A percentile compares a stretch with the other conserved stretches of the same genome.
Conservation (phyloP, 169 alveolate genomes). For the Sarcocystis neurona region DNA sequence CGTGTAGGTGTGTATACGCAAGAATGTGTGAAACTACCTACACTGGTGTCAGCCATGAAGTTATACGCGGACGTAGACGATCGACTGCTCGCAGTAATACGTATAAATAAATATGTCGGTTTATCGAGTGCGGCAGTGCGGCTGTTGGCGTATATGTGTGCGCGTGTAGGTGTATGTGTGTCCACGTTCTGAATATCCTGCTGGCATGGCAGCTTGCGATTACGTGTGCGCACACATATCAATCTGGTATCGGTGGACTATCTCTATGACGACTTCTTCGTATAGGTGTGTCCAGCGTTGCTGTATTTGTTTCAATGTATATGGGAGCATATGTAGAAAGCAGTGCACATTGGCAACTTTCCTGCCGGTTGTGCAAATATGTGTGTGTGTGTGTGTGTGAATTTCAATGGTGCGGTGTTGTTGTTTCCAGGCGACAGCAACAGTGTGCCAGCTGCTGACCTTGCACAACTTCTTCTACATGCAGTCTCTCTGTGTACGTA, state of each 20-base stretch:
- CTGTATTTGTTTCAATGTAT: not conserved
- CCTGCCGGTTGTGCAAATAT: not conserved
- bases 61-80: too few relatives aligned
- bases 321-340: not conserved
- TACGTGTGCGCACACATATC: too few relatives aligned
- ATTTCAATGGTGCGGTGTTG: not conserved
- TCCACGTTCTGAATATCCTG: too few relatives aligned
- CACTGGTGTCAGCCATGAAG: too few relatives aligned
- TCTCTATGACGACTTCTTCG: not conserved
- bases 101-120: too few relatives aligned
- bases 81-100: too few relatives aligned
- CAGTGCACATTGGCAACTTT: not conserved
- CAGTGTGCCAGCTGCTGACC: constrained; percentile 64
- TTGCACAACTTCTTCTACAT: constrained; percentile 65
- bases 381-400: not conserved
- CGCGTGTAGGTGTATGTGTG: too few relatives aligned
- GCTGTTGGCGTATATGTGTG: too few relatives aligned
- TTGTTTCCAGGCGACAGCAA: constrained; percentile 24
- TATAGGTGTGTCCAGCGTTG: not conserved
- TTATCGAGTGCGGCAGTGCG: too few relatives aligned
- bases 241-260: not conserved
- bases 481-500: constrained; percentile 27
- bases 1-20: too few relatives aligned
- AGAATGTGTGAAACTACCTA: too few relatives aligned
- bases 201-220: too few relatives aligned